phyloP scores from a whole-genome alignment of 1,139 yeast genomes.

The Geotrichum bryndzae region DNA sequence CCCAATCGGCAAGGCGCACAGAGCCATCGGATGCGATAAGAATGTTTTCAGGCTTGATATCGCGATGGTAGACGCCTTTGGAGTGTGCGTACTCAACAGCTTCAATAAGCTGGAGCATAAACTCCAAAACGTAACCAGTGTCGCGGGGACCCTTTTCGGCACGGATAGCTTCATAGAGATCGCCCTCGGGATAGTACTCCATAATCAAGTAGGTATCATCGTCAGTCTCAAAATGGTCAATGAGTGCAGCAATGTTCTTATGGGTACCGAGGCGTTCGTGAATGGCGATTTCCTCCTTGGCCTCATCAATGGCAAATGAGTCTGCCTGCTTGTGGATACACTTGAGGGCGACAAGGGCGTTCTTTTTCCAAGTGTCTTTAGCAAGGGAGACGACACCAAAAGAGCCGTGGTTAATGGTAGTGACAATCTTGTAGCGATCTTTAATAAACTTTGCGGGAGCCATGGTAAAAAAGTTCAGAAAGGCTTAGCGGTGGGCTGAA shows the following conservation, averaged over 20 bases:
- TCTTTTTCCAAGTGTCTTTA: slow-evolving; percentile 50
- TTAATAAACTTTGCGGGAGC: slow-evolving; percentile 34
- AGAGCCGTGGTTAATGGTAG: slow-evolving; percentile 86
- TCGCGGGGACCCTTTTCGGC: slow-evolving; percentile 63
- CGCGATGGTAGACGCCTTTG: slow-evolving; percentile 73
- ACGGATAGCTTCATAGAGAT: slow-evolving; percentile 86
- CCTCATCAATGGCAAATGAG: slow-evolving; percentile 43
- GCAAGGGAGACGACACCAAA: slow-evolving; percentile 90
- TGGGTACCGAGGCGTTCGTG: slow-evolving; percentile 61
- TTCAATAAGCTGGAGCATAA: slow-evolving; percentile 66
- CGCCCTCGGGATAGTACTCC: slow-evolving; percentile 90
- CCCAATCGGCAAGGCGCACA: slow-evolving; percentile 87
- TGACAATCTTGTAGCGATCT: slow-evolving; percentile 60
- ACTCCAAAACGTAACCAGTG: slow-evolving; percentile 52
- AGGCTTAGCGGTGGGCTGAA: not conserved
- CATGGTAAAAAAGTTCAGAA: not conserved
- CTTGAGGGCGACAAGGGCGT: slow-evolving; percentile 72
- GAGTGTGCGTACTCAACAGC: slow-evolving; percentile 76
- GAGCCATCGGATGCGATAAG: slow-evolving; percentile 62
- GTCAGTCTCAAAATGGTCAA: slow-evolving; percentile 68
- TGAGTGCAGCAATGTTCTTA: slow-evolving; percentile 57
- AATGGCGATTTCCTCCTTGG: slow-evolving; percentile 71
- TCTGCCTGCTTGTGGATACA: slow-evolving; percentile 46
- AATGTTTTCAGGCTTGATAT: slow-evolving; percentile 85
- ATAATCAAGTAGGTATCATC: slow-evolving; percentile 52